phyloP scores from a whole-genome alignment of 345 rosid species.

The Excoecaria cochinchinensis region DNA sequence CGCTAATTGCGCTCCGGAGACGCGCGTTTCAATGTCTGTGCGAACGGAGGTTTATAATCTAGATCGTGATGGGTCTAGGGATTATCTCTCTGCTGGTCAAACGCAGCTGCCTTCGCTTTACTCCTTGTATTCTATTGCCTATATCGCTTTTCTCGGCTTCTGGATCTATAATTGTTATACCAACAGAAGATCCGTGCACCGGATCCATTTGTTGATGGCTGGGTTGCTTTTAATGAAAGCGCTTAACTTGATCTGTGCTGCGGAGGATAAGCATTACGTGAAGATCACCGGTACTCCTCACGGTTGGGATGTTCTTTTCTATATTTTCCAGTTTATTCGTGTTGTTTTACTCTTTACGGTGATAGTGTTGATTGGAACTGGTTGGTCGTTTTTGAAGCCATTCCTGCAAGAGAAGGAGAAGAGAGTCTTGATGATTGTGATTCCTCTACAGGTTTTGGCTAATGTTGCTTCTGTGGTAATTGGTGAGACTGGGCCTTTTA shows the following conservation, averaged over 20 bases:
- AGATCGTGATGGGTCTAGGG: conserved; percentile 55
- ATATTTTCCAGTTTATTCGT: conserved; percentile 83
- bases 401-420: conserved; percentile 95
- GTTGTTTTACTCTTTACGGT: conserved; percentile 87
- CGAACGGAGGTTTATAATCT: conserved; percentile 69
- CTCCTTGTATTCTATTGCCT: conserved; percentile 52
- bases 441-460: conserved; percentile 93
- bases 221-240: conserved; percentile 79
- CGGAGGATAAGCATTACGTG: conserved; percentile 80
- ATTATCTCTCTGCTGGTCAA: conserved; percentile 73
- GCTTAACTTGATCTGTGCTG: conserved; percentile 82
- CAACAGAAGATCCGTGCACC: conserved; percentile 57
- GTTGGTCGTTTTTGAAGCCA: conserved; percentile 96
- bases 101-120: conserved; percentile 74
- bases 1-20: conserved; percentile 80
- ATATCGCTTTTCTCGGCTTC: conserved; percentile 51
- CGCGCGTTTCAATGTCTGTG: conserved; percentile 80
- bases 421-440: conserved; percentile 93
- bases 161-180: conserved; percentile 62
- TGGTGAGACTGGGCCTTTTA: conserved; percentile 91
- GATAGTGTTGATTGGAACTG: conserved; percentile 91
- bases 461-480: conserved; percentile 85
- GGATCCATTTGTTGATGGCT: conserved; percentile 86
- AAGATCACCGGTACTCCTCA: conserved; percentile 93
- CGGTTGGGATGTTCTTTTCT: conserved; percentile 91